Evolutionary conservation across 2,329 filamentous ascomycete species (phyloP).

Genomic region (Aspergillus ruber): DNA sequence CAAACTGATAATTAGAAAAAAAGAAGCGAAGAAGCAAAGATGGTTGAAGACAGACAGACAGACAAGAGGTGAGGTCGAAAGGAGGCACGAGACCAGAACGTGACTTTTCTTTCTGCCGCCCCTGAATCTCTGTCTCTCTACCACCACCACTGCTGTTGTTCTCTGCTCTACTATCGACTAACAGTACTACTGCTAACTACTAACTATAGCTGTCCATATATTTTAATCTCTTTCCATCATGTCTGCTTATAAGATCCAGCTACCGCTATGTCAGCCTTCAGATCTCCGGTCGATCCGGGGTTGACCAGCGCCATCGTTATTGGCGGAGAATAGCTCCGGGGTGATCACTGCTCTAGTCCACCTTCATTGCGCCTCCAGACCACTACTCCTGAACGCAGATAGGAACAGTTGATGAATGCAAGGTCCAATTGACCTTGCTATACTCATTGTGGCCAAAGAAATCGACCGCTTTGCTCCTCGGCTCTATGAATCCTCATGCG

Average conservation of each 20-base stretch:
- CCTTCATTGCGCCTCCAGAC: too few relatives aligned
- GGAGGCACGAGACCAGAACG: slow-evolving; percentile 1
- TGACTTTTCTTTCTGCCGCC: not conserved
- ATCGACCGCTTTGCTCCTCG: too few relatives aligned
- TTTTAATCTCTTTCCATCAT: not conserved
- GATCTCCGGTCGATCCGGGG: slow-evolving; percentile 13
- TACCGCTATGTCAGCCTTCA: not conserved
- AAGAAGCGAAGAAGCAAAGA: not conserved
- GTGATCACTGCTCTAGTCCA: not conserved
- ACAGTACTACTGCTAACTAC: not conserved
- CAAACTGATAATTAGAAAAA: not conserved
- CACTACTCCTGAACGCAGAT: too few relatives aligned
- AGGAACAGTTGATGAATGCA: not conserved
- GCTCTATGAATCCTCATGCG: too few relatives aligned
- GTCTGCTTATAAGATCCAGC: too few relatives aligned
- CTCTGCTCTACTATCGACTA: not conserved
- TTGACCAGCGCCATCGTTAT: slow-evolving; percentile 1
- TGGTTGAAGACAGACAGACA: not conserved
- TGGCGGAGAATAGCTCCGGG: not conserved
- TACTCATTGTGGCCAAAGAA: not conserved
- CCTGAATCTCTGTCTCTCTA: not conserved
- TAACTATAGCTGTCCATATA: not conserved
- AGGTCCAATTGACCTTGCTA: not conserved
- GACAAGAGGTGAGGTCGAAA: slow-evolving; percentile 2
- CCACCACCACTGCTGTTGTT: not conserved